phyloP scores from a whole-genome alignment of 345 rosid species.

The Erodium maritimum region DNA sequence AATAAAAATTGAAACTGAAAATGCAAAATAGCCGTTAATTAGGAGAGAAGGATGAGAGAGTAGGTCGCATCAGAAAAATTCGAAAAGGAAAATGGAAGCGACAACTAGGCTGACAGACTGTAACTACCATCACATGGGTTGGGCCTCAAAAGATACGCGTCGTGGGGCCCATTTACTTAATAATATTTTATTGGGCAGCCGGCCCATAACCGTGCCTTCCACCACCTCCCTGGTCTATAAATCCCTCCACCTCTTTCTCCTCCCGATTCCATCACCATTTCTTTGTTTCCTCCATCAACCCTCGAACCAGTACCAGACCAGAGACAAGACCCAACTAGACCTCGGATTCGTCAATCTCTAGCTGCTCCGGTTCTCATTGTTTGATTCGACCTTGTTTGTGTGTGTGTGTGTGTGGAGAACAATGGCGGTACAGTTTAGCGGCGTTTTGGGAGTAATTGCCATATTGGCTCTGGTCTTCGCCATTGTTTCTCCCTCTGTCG shows the following conservation, averaged over 20 bases:
- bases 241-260: background rate
- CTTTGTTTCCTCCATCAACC: too few species aligned
- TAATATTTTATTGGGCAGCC: background rate
- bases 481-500: constrained; percentile 20
- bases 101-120: background rate
- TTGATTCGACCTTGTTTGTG: background rate
- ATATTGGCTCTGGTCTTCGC: constrained; percentile 19
- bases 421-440: background rate
- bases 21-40: background rate
- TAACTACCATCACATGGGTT: background rate
- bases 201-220: background rate
- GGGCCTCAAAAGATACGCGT: background rate
- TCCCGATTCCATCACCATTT: background rate
- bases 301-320: background rate
- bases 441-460: constrained; percentile 6
- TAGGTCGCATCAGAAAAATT: too few species aligned
- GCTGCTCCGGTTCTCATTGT: background rate
- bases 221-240: background rate
- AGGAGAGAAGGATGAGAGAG: too few species aligned
- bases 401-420: background rate
- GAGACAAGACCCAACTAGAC: background rate
- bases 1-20: too few species aligned
- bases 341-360: background rate
- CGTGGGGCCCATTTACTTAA: background rate
- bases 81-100: background rate